Evolutionary conservation across 2,329 filamentous ascomycete genomes (phyloP), one percentile per base, ranked within the genome.

Genomic region (Microdochium trichocladiopsis): DNA sequence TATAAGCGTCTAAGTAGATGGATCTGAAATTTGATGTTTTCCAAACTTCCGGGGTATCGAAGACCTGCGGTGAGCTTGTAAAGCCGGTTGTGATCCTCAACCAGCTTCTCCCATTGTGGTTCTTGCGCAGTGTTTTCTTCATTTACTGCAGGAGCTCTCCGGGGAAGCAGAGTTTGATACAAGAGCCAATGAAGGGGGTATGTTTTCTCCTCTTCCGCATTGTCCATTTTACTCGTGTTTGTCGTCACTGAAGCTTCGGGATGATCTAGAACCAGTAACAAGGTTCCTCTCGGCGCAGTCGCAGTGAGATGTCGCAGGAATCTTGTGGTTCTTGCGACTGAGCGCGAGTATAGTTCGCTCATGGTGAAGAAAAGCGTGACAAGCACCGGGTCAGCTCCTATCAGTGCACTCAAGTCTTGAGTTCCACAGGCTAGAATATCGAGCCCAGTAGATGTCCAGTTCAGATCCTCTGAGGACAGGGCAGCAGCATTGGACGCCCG

Each of bases 1-100:
- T 37, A 58, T 50, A 58, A 50, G 51, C 55, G 55, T 51, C 50
- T 54, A 49, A 56, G 51, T n/a, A 56, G n/a, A 47, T 58, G 56
- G 8, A 58, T 53, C 52, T 58, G 56, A 16, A 58, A 41, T 50
- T 49, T 58, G 50, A 55, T 52, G 50, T 58, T 58, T 25, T 58
- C 56, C 31, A 58, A 48, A 28, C 56, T 56, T 45, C 51, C 56
- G 47, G 55, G 56, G 43, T 48, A 58, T 33, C 28, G 45, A n/a
- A 55, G 24, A 50, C 47, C 52, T 51, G 53, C 50, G 21, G 56
- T 48, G 9, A 50, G 36, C 22, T 37, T 53, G n/a, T 23, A 53
- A 4, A 50, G n/a, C 18, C 36, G 45, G n/a, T 50, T 50, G 4
- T 47, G 23, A 23, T 53, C 51, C 22, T 53, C 37, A 22, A 56